A percentile compares a stretch with the other conserved stretches of the same genome.
Evolutionary conservation across 2,329 filamentous ascomycete species (phyloP).

Genomic region (Capronia epimyces): DNA sequence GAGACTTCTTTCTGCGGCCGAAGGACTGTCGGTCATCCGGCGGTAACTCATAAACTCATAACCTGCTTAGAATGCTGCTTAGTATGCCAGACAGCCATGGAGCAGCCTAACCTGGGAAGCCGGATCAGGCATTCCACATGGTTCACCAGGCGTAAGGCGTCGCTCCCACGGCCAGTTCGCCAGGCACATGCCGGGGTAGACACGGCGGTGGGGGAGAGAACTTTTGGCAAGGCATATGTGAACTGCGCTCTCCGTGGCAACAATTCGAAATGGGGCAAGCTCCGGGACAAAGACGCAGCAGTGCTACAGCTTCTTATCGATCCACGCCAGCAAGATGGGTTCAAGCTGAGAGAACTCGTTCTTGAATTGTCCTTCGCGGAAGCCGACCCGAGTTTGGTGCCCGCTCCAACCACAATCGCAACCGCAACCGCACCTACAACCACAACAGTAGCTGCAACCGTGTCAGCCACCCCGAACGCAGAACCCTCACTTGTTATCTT

Average conservation of each 20-base stretch:
- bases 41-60: too few relatives aligned
- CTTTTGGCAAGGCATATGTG: conserved; percentile 5
- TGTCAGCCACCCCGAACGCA: too few relatives aligned
- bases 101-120: background rate
- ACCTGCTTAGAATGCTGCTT: too few relatives aligned
- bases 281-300: conserved; percentile 1
- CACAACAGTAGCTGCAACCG: background rate
- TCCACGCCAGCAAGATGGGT: background rate
- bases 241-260: conserved; percentile 5
- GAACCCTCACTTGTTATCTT: conserved; percentile 3
- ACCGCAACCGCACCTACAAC: background rate
- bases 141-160: background rate
- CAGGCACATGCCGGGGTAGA: conserved; percentile 3
- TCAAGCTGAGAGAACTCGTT: conserved; percentile 5
- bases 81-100: too few relatives aligned
- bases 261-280: conserved; percentile 8
- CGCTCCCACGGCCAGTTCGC: background rate
- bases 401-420: background rate
- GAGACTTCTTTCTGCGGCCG: too few relatives aligned
- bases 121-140: conserved; percentile 1
- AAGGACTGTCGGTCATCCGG: too few relatives aligned
- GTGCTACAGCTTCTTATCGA: conserved; percentile 4
- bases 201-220: background rate
- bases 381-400: background rate
- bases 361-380: conserved; percentile 3